Base-by-base conservation (phyloP, 202 grass and related monocot genomes). In the Musa balbisiana region DNA sequence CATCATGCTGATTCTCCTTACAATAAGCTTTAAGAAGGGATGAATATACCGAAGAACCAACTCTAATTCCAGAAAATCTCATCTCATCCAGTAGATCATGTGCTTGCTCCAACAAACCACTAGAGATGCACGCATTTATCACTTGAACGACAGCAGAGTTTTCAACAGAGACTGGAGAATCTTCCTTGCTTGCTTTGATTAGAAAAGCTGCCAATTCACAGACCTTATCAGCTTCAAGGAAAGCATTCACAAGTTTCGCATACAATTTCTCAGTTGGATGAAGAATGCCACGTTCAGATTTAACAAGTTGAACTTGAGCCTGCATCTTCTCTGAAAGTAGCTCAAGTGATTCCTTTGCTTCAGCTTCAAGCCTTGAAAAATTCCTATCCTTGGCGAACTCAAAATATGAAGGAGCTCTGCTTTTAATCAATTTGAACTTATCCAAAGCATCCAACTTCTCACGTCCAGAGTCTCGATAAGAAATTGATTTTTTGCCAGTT, bases 51-150 rank as follows among this genome's bases (percentile, higher is more conserved):
- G 79, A 84, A 59, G 88, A 91, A 87, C 84, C 85, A 73, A 98
- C 79, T 71, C 81, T 86, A 85, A 93, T 84, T 86, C 87, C 86
- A 82, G 83, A 84, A 85, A 87, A 93, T 81, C 83, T 93, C 90
- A 98, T 98, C 84, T 93, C 90, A 63, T 98, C 90, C 67, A 98
- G 81, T 79, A 97, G 84, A 63, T 93, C 90, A 78, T 93, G 94
- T 80, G 94, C 94, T 81, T 97, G 76, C 55, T 98, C 88, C 77
- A 88, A 72, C 58, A 89, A 87, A 24, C 90, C 85, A 72, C 91
- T 74, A 85, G 76, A 89, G 82, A 98, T 91, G 72, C 90, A 98
- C 64, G 79, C 84, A 81, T 85, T 91, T 86, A 91, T 93, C 76
- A 98, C 88, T 86, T 93, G 86, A 69, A 91, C 88, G 81, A 91